phyloP scores from a whole-genome alignment of 1,139 yeast genomes.

The Geotrichum citri-aurantii region DNA sequence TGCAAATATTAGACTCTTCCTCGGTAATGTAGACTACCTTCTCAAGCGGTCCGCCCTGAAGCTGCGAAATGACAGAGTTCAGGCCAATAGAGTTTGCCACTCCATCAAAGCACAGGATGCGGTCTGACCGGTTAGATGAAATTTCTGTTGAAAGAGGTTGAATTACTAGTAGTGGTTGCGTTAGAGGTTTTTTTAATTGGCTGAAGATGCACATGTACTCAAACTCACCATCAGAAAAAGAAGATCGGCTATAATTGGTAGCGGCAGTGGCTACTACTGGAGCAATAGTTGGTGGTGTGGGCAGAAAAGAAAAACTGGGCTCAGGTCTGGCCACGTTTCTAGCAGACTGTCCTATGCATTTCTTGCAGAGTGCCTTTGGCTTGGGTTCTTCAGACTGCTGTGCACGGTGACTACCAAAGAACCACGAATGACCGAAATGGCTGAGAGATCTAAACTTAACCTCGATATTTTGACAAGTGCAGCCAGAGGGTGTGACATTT shows the following conservation, averaged over 20 bases:
- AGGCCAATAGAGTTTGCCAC: slow-evolving; percentile 44
- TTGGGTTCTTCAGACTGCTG: neutral
- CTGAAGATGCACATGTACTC: neutral
- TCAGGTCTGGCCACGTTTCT: neutral
- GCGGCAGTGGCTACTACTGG: neutral
- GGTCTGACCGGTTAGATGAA: slow-evolving; percentile 9
- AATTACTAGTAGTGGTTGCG: neutral
- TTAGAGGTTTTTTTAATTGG: neutral
- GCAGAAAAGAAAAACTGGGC: neutral
- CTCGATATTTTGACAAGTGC: slow-evolving; percentile 6
- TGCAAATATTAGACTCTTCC: slow-evolving; percentile 16
- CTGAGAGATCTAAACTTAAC: neutral
- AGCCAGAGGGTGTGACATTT: slow-evolving; percentile 4
- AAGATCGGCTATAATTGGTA: slow-evolving; percentile 7
- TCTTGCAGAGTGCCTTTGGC: slow-evolving; percentile 6
- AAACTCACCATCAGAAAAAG: slow-evolving; percentile 9
- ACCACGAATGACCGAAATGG: slow-evolving; percentile 7
- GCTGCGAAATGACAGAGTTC: slow-evolving; percentile 49
- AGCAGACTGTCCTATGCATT: neutral
- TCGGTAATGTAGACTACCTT: slow-evolving; percentile 36
- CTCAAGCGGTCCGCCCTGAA: slow-evolving; percentile 73
- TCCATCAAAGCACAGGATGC: slow-evolving; percentile 35
- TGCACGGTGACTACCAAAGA: neutral
- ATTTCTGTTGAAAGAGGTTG: slow-evolving; percentile 9
- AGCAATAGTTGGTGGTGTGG: neutral